Evolutionary conservation across 169 alveolate genomes (phyloP).

Genomic region (Plasmodium chabaudi): DNA sequence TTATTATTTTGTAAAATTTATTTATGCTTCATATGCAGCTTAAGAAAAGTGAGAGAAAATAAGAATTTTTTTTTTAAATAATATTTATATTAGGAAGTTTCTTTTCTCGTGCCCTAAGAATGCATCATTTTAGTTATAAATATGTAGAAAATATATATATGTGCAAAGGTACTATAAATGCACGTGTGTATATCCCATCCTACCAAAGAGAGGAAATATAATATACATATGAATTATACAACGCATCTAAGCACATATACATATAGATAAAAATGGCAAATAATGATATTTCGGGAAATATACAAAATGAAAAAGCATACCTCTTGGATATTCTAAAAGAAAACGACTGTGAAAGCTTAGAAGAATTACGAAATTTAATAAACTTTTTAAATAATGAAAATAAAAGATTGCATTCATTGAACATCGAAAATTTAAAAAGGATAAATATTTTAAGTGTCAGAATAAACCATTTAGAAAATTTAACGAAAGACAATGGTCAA

Average conservation of each 20-base stretch:
- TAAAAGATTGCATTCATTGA: conserved; percentile 56
- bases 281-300: conserved; percentile 1
- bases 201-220: neutral
- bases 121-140: too few species aligned
- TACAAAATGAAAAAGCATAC: conserved; percentile 26
- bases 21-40: too few species aligned
- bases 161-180: too few species aligned
- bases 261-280: conserved; percentile 10
- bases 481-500: conserved; percentile 40
- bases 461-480: conserved; percentile 31
- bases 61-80: too few species aligned
- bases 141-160: too few species aligned
- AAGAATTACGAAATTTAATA: conserved; percentile 55
- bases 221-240: neutral
- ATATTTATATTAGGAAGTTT: too few species aligned
- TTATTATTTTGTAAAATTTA: too few species aligned
- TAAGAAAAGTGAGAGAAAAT: too few species aligned
- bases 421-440: conserved; percentile 40
- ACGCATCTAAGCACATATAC: neutral
- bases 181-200: too few species aligned
- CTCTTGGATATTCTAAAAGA: conserved; percentile 48
- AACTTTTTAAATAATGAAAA: conserved; percentile 49
- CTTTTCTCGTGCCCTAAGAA: too few species aligned
- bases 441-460: conserved; percentile 56
- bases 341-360: conserved; percentile 66